phyloP scores from a whole-genome alignment of 768 basidiomycete genomes.

The Russula sp. region DNA sequence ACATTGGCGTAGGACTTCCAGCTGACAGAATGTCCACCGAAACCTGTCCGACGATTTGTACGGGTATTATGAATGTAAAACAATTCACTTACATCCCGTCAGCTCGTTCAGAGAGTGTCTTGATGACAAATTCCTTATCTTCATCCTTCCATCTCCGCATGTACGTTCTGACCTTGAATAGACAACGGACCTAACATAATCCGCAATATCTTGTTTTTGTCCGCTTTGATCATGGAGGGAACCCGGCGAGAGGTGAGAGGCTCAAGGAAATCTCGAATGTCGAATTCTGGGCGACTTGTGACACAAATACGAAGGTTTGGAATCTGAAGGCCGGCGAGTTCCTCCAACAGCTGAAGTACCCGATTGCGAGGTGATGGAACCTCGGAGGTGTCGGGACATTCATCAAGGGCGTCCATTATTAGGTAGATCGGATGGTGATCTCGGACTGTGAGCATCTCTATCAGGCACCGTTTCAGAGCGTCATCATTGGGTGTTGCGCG shows the following conservation, averaged over 20 bases:
- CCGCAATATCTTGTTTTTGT: not conserved
- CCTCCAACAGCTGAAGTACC: not conserved
- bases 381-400: not conserved
- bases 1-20: not conserved
- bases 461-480: not conserved
- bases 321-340: not conserved
- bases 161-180: not conserved
- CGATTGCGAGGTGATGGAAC: not conserved
- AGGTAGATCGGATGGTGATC: not conserved
- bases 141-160: not conserved
- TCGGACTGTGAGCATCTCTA: conserved; percentile 1
- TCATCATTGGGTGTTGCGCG: not conserved
- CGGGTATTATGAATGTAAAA: not conserved
- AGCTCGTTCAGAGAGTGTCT: not conserved
- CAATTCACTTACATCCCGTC: not conserved
- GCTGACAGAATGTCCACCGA: not conserved
- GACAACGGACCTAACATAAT: not conserved
- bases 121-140: not conserved
- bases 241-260: not conserved
- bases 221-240: conserved; percentile 4
- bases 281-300: conserved; percentile 6
- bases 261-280: not conserved
- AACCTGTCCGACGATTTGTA: not conserved
- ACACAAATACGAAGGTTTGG: conserved; percentile 3
- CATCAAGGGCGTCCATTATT: conserved; percentile 5